Base-by-base conservation (phyloP, 352 stramenopile species). In the Globisporangium nagaii region DNA sequence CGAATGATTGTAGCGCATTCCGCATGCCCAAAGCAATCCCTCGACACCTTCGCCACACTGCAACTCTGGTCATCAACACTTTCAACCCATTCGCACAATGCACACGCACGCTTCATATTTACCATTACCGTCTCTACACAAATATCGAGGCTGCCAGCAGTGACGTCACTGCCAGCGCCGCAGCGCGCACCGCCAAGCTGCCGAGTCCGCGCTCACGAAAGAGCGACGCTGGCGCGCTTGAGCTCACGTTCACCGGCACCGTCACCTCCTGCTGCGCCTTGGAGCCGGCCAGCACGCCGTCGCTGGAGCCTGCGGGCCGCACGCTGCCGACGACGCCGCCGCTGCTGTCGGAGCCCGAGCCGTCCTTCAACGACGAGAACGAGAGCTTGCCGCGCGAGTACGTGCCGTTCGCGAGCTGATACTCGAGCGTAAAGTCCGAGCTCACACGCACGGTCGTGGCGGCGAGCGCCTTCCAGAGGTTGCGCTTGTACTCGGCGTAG, bases 361-460 rank as follows among this genome's bases (percentile, higher is more conserved):
- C 45, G 4, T 53, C 44, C 10, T 60, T 36, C 5, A 66, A 45
- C 47, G 47, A 71, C 28, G 56, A 62, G 55, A 58, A 72, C 48
- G 57, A 67, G 45, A 43, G 5, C 19, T 67, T 27, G 49, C 56
- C 37, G 35, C 41, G 34, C 44, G 46, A 8, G 43, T 56, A 39
- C 40, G 60, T 60, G 22, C 64, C 68, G 11, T 73, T 62, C 28
- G 43, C 31, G 43, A 64, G 44, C 7, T 49, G 37, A 44, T 84
- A 75, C 52, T 79, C 62, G 31, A 86, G 68, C 35, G 66, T 79
- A 49, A 83, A 54, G n/a, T 76, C 63, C 1, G 47, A 22, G 8
- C 60, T 57, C 9, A 86, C 50, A 15, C 65, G 61, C 15, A 86
- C 69, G 6, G 70, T 64, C 15, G 55, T 75, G 30, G 58, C 53